A percentile compares a stretch with the other conserved stretches of the same genome.
Conservation (phyloP, 257 asterid genomes). For the Scutellaria minor region DNA sequence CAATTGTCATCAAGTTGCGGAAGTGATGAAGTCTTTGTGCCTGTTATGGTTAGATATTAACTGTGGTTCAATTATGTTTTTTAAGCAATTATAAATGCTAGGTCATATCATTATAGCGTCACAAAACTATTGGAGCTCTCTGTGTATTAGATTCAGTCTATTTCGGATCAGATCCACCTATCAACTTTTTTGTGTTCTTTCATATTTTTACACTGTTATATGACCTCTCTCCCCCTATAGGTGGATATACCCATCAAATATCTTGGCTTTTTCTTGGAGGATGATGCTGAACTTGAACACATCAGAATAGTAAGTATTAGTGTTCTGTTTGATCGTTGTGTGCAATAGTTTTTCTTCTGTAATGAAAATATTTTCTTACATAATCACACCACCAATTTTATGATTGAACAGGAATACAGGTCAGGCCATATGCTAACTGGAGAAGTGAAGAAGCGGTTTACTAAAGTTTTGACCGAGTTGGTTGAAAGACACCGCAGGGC, state of each 20-base stretch:
- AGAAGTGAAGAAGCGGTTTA: conserved; percentile 79
- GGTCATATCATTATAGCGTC: no score
- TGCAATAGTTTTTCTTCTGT: not conserved
- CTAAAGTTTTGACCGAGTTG: conserved; percentile 70
- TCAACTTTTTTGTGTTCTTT: no score
- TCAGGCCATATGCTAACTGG: conserved; percentile 95
- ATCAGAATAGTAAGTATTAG: conserved; percentile 54
- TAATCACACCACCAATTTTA: conserved; percentile 1
- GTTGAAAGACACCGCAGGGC: conserved; percentile 87
- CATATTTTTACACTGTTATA: no score
- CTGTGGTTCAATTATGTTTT: no score
- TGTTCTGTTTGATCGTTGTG: not conserved
- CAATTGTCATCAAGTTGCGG: no score
- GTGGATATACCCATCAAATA: conserved; percentile 78
- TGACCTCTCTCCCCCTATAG: conserved; percentile 37
- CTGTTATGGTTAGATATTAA: no score
- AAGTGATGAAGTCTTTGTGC: no score
- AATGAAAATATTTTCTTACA: not conserved
- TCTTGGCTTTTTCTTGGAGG: conserved; percentile 45
- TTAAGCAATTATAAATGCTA: no score
- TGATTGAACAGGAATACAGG: conserved; percentile 70
- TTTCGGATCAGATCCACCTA: no score
- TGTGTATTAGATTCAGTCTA: no score
- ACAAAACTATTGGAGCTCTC: no score
- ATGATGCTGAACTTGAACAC: conserved; percentile 71